These are phyloP conservation scores for Clavispora vitiphila DNA, from an alignment of 805 yeast genomes.

Conservation along the genomic window DNA sequence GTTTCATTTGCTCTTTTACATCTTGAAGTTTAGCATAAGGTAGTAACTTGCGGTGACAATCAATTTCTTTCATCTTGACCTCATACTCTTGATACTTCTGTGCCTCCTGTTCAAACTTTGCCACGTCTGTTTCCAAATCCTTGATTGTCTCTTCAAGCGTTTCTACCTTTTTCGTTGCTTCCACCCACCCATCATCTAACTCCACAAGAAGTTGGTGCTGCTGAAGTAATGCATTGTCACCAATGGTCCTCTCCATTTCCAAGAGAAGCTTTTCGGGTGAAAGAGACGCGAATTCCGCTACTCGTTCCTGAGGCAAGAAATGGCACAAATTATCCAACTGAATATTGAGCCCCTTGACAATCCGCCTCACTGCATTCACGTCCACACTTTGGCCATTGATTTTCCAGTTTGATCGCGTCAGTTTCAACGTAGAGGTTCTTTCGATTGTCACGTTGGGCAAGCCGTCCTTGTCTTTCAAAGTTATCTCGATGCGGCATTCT, in stretches of 20 bases:
- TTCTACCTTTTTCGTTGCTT: constrained; percentile 20
- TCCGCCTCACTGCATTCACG: constrained; percentile 43
- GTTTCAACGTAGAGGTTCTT: constrained; percentile 40
- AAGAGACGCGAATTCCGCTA: constrained; percentile 82
- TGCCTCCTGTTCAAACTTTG: constrained; percentile 41
- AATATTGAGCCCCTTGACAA: constrained; percentile 53
- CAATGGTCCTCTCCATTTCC: constrained; percentile 80
- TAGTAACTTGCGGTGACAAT: constrained; percentile 32
- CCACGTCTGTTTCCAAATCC: constrained; percentile 32
- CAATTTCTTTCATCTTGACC: constrained; percentile 36
- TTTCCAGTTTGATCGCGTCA: constrained; percentile 45
- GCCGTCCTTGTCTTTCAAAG: constrained; percentile 37
- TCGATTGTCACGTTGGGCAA: constrained; percentile 34
- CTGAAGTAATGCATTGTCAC: constrained; percentile 49
- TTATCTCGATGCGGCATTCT: constrained; percentile 45
- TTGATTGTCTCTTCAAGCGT: constrained; percentile 26
- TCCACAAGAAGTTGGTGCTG: constrained; percentile 54
- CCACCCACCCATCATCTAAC: constrained; percentile 40
- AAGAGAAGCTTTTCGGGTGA: constrained; percentile 67
- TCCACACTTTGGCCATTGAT: constrained; percentile 37
- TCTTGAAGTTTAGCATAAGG: constrained; percentile 40
- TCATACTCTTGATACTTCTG: constrained; percentile 42
- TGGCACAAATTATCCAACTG: constrained; percentile 92
- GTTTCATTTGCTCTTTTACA: constrained; percentile 26
- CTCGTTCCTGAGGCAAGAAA: constrained; percentile 92